These are phyloP conservation scores for Verticillium albo-atrum DNA, from an alignment of 2,329 filamentous ascomycete genomes.

Conservation along the genomic window DNA sequence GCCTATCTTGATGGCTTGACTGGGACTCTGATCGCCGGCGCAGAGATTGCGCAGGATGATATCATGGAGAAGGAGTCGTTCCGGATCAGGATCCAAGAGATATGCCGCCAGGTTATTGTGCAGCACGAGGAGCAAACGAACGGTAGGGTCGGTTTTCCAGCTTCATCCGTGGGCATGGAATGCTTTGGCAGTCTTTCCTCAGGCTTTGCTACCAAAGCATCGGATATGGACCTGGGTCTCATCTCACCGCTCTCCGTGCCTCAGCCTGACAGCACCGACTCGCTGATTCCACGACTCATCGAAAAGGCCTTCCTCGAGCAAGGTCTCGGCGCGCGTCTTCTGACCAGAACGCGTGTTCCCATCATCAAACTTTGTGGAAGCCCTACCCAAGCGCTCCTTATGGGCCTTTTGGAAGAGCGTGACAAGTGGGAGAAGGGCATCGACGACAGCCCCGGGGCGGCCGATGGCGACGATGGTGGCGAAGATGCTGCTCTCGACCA, in stretches of 20 bases:
- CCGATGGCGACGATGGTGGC: conserved; percentile 21
- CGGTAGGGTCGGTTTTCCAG: conserved; percentile 34
- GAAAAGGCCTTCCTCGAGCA: conserved; percentile 69
- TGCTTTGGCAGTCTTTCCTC: conserved; percentile 81
- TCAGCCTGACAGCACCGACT: conserved; percentile 48
- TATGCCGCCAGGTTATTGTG: conserved; percentile 57
- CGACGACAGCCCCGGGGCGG: conserved; percentile 30
- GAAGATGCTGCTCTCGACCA: conserved; percentile 12
- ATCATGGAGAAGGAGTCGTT: conserved; percentile 69
- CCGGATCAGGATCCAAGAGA: conserved; percentile 56
- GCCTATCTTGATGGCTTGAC: conserved; percentile 45
- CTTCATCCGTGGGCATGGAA: conserved; percentile 59
- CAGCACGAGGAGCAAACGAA: conserved; percentile 39
- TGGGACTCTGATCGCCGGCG: conserved; percentile 44
- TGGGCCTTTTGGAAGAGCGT: conserved; percentile 60
- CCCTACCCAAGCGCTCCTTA: conserved; percentile 56
- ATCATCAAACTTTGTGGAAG: conserved; percentile 83
- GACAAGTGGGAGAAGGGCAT: conserved; percentile 65
- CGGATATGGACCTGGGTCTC: conserved; percentile 85
- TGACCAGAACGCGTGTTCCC: conserved; percentile 76
- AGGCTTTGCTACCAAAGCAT: conserved; percentile 82
- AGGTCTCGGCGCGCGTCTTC: conserved; percentile 70
- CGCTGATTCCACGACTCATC: conserved; percentile 66
- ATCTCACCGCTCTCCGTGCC: conserved; percentile 58
- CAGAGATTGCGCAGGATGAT: conserved; percentile 61